Percentiles rank a stretch among this genome's conserved stretches.
Evolutionary conservation across 306 rosid species (phyloP).

Genomic region (Betula pendula): DNA sequence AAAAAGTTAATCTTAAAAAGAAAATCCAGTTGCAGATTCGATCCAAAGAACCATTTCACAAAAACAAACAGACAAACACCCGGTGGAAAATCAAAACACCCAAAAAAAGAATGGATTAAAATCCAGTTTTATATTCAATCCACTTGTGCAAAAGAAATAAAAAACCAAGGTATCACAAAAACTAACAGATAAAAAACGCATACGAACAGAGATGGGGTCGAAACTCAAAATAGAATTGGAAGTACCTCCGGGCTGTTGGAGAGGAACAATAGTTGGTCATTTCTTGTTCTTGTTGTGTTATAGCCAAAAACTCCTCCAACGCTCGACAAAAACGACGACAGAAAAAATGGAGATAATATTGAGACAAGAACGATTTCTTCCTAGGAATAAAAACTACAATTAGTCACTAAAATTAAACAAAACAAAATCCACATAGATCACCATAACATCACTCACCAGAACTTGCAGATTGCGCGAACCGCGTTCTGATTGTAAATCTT

Average conservation of each 20-base stretch:
- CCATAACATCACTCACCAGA: no score
- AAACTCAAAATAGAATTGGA: no score
- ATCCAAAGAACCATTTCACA: not conserved
- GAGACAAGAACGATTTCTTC: no score
- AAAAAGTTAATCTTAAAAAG: no score
- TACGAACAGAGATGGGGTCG: not conserved
- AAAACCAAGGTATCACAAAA: not conserved
- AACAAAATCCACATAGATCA: no score
- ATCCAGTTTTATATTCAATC: not conserved
- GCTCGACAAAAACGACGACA: conserved; percentile 64
- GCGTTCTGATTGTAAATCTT: no score
- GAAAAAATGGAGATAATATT: no score
- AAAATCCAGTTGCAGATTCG: not conserved
- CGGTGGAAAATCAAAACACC: no score
- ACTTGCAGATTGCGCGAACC: no score
- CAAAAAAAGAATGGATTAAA: not conserved
- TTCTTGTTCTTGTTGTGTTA: conserved; percentile 12
- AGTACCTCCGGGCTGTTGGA: conserved; percentile 38
- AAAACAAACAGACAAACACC: not conserved
- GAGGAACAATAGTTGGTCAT: conserved; percentile 57
- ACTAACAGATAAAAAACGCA: not conserved
- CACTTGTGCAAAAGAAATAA: not conserved
- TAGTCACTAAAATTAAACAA: no score
- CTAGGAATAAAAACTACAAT: no score
- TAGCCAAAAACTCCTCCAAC: conserved; percentile 67